These are phyloP conservation scores for Chaetomium fimeti DNA, from an alignment of 495 filamentous ascomycete genomes.

Conservation along the genomic window DNA sequence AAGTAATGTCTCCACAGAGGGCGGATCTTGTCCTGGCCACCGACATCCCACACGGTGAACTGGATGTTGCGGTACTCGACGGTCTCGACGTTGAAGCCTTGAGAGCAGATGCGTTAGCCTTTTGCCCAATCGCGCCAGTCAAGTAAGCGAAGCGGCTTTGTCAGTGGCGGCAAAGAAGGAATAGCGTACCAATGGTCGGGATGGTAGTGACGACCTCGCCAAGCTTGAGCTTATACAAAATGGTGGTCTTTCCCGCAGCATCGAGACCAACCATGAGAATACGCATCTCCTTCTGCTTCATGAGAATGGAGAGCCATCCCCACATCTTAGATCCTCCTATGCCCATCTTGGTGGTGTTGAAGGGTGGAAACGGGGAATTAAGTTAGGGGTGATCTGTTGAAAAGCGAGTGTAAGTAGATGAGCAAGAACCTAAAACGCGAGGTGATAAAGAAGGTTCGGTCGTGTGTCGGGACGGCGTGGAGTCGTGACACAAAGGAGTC, in stretches of 20 bases:
- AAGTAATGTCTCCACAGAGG: constrained; percentile 99
- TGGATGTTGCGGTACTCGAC: constrained; percentile 99
- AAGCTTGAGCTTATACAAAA: constrained; percentile 99
- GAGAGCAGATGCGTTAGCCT: constrained; percentile 30
- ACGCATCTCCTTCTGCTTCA: constrained; percentile 99
- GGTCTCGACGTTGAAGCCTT: constrained; percentile 99
- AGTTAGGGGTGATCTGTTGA: constrained; percentile 17
- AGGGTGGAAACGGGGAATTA: constrained; percentile 12
- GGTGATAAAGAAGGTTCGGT: neutral
- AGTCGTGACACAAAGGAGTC: constrained; percentile 14
- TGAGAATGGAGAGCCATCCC: constrained; percentile 58
- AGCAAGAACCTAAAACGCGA: neutral
- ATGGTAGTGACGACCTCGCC: constrained; percentile 99
- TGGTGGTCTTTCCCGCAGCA: constrained; percentile 99
- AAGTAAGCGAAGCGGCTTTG: neutral
- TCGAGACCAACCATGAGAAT: constrained; percentile 99
- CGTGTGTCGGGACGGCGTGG: neutral
- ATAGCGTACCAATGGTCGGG: constrained; percentile 91
- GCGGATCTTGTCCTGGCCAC: constrained; percentile 99
- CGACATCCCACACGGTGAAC: constrained; percentile 99
- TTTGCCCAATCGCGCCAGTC: neutral
- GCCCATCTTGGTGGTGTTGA: constrained; percentile 38
- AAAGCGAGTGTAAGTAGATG: constrained; percentile 20
- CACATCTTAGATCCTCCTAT: constrained; percentile 35
- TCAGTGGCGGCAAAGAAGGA: neutral